A percentile compares a stretch with the other conserved stretches of the same genome.
Evolutionary conservation across 345 rosid genomes (phyloP).

Genomic region (Litchi chinensis): DNA sequence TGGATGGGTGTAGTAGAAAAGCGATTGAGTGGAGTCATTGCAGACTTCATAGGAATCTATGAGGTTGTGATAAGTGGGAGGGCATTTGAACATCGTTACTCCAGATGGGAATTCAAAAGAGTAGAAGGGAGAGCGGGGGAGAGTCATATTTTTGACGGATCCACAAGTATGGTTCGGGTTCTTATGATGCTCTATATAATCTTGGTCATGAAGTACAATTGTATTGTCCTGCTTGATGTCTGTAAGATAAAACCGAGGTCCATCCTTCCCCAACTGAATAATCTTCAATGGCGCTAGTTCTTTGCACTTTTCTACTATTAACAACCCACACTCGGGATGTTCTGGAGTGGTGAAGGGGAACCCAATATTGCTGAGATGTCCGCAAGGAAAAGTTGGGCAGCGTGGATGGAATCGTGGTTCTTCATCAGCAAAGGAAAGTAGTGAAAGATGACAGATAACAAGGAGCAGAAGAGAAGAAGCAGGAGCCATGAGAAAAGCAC

Average conservation of each 20-base stretch:
- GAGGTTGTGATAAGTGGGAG: neutral
- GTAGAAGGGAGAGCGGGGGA: conserved; percentile 35
- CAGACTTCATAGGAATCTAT: neutral
- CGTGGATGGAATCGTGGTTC: neutral
- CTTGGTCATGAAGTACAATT: conserved; percentile 26
- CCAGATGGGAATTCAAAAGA: neutral
- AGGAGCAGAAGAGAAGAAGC: neutral
- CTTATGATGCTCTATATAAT: neutral
- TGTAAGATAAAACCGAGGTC: conserved; percentile 25
- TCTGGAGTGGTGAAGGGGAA: conserved; percentile 25
- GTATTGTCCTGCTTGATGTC: conserved; percentile 34
- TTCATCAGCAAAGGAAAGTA: conserved; percentile 5
- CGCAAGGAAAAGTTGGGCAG: conserved; percentile 31
- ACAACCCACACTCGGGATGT: conserved; percentile 33
- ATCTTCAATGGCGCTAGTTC: neutral
- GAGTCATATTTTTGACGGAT: conserved; percentile 29
- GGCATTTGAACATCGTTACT: conserved; percentile 24
- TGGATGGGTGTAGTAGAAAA: neutral
- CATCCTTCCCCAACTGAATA: conserved; percentile 34
- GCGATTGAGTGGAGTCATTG: conserved; percentile 16
- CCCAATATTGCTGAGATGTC: neutral
- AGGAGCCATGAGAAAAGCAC: no score
- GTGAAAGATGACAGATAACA: neutral
- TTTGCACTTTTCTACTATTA: conserved; percentile 33
- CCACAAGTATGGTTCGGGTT: neutral